A percentile compares a stretch with the other conserved stretches of the same genome.
phyloP scores from a whole-genome alignment of 768 basidiomycete species.

The Collybiopsis confluens region DNA sequence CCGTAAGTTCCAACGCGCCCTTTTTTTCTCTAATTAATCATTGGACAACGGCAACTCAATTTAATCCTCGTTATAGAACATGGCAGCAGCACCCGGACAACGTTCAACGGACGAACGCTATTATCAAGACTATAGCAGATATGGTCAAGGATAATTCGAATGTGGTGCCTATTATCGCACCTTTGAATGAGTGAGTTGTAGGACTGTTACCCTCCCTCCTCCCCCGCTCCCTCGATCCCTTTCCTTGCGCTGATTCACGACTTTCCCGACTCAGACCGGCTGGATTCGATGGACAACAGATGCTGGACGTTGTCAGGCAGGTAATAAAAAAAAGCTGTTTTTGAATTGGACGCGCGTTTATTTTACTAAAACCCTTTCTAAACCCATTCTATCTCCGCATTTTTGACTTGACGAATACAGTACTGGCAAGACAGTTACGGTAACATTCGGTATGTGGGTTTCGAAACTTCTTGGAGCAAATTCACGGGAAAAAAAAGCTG shows the following conservation, averaged over 20 bases:
- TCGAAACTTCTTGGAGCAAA: no score
- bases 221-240: not conserved
- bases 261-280: constrained; percentile 28
- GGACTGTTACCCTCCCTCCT: not conserved
- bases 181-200: constrained; percentile 67
- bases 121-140: constrained; percentile 58
- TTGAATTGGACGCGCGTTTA: not conserved
- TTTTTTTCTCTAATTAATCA: constrained; percentile 18
- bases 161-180: constrained; percentile 66
- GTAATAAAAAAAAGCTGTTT: not conserved
- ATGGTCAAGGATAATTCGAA: constrained; percentile 61
- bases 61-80: constrained; percentile 23
- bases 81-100: constrained; percentile 71
- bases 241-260: not conserved
- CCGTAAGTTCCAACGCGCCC: constrained; percentile 45
- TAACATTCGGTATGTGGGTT: constrained; percentile 57
- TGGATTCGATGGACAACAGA: constrained; percentile 42
- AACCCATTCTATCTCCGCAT: not conserved
- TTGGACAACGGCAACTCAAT: constrained; percentile 17
- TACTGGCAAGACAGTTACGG: constrained; percentile 75
- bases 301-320: constrained; percentile 25
- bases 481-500: no score
- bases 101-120: constrained; percentile 58
- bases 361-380: no score
- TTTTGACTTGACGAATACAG: constrained; percentile 40